These are phyloP conservation scores for Ochromonas danica DNA, from an alignment of 108 stramenopile genomes.

Conservation along the genomic window DNA sequence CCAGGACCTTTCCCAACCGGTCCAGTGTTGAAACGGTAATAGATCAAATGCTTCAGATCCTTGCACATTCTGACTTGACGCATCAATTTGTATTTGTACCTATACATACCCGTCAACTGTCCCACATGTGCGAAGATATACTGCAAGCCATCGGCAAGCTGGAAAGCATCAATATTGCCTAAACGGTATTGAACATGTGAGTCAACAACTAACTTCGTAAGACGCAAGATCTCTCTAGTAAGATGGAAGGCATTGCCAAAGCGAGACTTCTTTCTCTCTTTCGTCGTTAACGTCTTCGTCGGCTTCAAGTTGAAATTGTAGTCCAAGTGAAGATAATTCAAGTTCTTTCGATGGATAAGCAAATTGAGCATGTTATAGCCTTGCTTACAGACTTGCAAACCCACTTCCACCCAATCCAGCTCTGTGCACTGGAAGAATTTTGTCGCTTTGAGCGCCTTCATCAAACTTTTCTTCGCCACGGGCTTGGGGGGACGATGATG, in stretches of 20 bases:
- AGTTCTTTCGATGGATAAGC: constrained; percentile 94
- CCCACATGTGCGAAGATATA: constrained; percentile 99
- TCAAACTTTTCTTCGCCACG: constrained; percentile 82
- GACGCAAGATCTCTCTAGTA: constrained; percentile 91
- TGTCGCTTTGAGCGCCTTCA: constrained; percentile 93
- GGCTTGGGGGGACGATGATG: constrained; percentile 80
- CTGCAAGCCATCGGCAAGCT: constrained; percentile 97
- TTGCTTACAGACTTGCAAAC: constrained; percentile 93
- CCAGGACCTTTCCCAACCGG: constrained; percentile 99
- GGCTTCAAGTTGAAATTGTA: constrained; percentile 99
- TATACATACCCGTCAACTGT: constrained; percentile 98
- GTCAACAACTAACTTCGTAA: constrained; percentile 98
- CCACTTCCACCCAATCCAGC: constrained; percentile 99
- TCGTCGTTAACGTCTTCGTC: constrained; percentile 99
- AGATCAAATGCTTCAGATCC: constrained; percentile 98
- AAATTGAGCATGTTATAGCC: constrained; percentile 99
- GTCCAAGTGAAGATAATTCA: constrained; percentile 98
- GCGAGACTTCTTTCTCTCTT: constrained; percentile 96
- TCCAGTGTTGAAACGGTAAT: constrained; percentile 99
- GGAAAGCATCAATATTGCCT: constrained; percentile 97
- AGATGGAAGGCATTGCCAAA: constrained; percentile 92
- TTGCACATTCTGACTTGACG: constrained; percentile 97
- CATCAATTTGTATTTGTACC: constrained; percentile 99
- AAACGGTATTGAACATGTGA: constrained; percentile 96
- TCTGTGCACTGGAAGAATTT: constrained; percentile 99